A percentile compares a stretch with the other conserved stretches of the same genome.
These are phyloP conservation scores for Aspergillus saccharolyticus DNA, from an alignment of 495 filamentous ascomycete species.

Conservation along the genomic window DNA sequence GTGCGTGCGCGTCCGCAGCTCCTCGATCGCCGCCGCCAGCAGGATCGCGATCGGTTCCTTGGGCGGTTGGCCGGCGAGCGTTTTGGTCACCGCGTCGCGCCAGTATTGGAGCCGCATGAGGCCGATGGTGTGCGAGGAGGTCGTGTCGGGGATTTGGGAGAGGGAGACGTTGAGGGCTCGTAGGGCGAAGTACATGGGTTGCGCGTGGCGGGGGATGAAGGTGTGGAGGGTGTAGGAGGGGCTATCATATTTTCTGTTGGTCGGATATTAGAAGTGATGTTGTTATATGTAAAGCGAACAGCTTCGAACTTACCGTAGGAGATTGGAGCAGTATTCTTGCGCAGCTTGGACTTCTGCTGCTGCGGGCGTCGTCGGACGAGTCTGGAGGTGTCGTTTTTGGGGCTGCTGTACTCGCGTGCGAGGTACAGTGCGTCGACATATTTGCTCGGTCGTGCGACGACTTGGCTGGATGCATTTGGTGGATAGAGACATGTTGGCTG, in stretches of 20 bases:
- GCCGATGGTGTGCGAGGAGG: constrained; percentile 74
- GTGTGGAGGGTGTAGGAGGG: constrained; percentile 80
- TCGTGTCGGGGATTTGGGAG: constrained; percentile 79
- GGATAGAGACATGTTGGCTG: constrained; percentile 25
- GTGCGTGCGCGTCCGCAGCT: constrained; percentile 51
- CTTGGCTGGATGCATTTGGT: constrained; percentile 20
- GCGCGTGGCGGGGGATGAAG: constrained; percentile 67
- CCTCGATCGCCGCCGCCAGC: constrained; percentile 61
- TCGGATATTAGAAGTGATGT: no score
- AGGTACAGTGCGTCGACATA: constrained; percentile 10
- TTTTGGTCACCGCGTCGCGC: constrained; percentile 72
- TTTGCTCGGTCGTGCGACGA: constrained; percentile 18
- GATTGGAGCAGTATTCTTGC: constrained; percentile 49
- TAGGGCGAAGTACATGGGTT: constrained; percentile 81
- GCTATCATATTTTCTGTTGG: constrained; percentile 68
- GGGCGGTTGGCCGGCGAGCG: constrained; percentile 68
- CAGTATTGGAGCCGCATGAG: constrained; percentile 91
- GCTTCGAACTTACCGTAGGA: constrained; percentile 57
- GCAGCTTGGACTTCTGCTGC: constrained; percentile 51
- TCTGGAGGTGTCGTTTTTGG: constrained; percentile 21
- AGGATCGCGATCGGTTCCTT: constrained; percentile 90
- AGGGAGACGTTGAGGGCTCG: constrained; percentile 91
- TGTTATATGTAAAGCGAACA: no score
- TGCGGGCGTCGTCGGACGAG: constrained; percentile 16
- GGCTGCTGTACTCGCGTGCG: constrained; percentile 7